Evolutionary conservation across 768 basidiomycete genomes (phyloP).

Genomic region (Lactarius psammicola): DNA sequence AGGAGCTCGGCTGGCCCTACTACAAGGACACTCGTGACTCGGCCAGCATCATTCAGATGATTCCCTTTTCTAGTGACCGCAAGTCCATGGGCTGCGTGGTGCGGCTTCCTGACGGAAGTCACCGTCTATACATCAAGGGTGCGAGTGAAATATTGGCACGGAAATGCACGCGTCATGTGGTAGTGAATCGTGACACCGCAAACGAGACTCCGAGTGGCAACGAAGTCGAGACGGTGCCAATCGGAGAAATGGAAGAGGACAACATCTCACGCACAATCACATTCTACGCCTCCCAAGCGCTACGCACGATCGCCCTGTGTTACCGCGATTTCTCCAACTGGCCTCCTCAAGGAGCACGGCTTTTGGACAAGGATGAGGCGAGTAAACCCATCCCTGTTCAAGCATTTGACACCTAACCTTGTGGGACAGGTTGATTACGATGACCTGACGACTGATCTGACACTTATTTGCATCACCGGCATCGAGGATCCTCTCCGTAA

Average conservation of each 20-base stretch:
- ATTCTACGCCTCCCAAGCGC: constrained; percentile 95
- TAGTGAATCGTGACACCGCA: constrained; percentile 47
- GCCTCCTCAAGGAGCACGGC: constrained; percentile 61
- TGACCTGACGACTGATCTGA: constrained; percentile 68
- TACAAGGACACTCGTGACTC: constrained; percentile 65
- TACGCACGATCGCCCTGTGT: constrained; percentile 92
- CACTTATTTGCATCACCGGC: constrained; percentile 84
- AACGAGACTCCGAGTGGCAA: constrained; percentile 29
- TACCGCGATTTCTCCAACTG: constrained; percentile 84
- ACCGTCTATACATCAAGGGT: constrained; percentile 84
- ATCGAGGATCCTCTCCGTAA: constrained; percentile 95
- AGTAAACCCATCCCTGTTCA: constrained; percentile 29
- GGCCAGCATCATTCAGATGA: constrained; percentile 72
- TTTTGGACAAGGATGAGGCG: constrained; percentile 54
- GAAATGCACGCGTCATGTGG: constrained; percentile 69
- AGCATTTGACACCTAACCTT: neutral
- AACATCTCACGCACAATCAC: constrained; percentile 94
- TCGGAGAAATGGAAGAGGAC: constrained; percentile 65
- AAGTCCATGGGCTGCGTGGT: constrained; percentile 96
- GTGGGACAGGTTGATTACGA: constrained; percentile 60
- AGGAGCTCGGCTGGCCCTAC: constrained; percentile 72
- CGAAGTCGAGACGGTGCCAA: constrained; percentile 54
- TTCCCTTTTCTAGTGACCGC: constrained; percentile 91
- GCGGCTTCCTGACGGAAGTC: constrained; percentile 49
- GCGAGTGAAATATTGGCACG: constrained; percentile 91